Base-by-base conservation (phyloP, 164 flowering plant genomes). In the Tetrastigma voinierianum region DNA sequence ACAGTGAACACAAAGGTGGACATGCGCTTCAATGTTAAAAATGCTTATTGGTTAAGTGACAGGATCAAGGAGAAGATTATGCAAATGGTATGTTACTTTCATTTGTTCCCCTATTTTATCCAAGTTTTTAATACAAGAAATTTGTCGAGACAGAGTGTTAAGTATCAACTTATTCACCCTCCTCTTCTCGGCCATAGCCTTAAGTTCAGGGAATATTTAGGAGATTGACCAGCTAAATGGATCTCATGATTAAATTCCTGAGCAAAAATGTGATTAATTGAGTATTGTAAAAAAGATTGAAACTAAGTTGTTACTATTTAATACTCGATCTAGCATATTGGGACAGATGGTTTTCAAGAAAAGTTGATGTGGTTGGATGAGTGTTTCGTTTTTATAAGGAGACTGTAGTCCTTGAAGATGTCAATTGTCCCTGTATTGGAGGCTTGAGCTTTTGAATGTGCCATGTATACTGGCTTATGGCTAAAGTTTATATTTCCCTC, bases 1-100 rank as follows among this genome's bases (percentile, higher is more conserved):
- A 17, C 87, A 93, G 99, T 96, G 64, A 96, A 91, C 80, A 93
- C 99, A 20, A 96, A 96, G 83, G 98, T 96, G 71, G 99, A 96
- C 76, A 93, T 96, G 99, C 96, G 99, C 60, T 93, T 96, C 81
- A 93, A 93, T 80, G 91, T 96, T 3, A 83, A 83, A 60, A 79
- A 84, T 68, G 97, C 98, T 19, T 69, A 79, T 68, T 96, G 98
- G 99, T 76, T 96, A 54, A 82, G 89, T 64, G 96, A 93, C 67
- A 72, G 96, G 64, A 71, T 92, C 73, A 86, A 82, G 62, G 96
- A 96, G 66, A 85, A 76, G 81, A 93, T 96, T 60, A 57, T 90
- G 81, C 93, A 87, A 81, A 78, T 80, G 96, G 98, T 96, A 46
- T 57, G 90, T 80, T 48, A 43, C 66, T 71, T 6, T 2, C 54